A percentile compares a stretch with the other conserved stretches of the same genome.
Conservation (phyloP, 1,284 basidiomycete genomes). For the Cutaneotrichosporon spelunceum region DNA sequence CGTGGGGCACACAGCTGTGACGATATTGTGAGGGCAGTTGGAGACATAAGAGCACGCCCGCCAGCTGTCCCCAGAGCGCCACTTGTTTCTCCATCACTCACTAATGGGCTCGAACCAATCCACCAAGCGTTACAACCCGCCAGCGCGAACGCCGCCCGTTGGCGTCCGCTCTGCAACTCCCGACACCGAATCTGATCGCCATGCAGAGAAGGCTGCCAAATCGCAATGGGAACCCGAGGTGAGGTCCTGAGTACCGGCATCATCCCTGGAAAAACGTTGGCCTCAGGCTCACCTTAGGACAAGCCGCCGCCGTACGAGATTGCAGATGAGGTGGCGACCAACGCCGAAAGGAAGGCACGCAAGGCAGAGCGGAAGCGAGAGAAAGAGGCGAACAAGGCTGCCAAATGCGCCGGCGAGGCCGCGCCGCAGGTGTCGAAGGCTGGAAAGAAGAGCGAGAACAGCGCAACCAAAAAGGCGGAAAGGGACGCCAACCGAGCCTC, state of each 20-base stretch:
- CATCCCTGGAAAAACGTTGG: too few species aligned
- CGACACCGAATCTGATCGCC: background rate
- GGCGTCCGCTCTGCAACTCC: background rate
- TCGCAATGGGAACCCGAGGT: background rate
- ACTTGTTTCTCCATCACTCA: background rate
- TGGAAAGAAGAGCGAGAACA: background rate
- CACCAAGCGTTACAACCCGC: background rate
- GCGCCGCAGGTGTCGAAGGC: background rate
- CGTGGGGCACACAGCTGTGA: background rate
- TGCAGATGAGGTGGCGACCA: background rate
- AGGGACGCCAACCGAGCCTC: background rate
- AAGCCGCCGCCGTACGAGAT: background rate
- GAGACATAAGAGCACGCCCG: background rate
- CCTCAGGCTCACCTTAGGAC: background rate
- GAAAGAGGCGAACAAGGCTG: constrained; percentile 1
- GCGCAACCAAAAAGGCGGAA: background rate
- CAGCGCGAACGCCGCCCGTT: background rate
- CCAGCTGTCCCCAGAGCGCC: background rate
- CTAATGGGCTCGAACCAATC: constrained; percentile 8
- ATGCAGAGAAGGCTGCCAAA: background rate
- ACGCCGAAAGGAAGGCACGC: background rate
- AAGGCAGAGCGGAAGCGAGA: background rate
- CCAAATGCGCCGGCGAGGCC: background rate
- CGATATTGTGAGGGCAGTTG: background rate
- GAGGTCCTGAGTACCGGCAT: background rate